These are phyloP conservation scores for Aspergillus hancockii DNA, from an alignment of 495 filamentous ascomycete genomes.

Conservation along the genomic window DNA sequence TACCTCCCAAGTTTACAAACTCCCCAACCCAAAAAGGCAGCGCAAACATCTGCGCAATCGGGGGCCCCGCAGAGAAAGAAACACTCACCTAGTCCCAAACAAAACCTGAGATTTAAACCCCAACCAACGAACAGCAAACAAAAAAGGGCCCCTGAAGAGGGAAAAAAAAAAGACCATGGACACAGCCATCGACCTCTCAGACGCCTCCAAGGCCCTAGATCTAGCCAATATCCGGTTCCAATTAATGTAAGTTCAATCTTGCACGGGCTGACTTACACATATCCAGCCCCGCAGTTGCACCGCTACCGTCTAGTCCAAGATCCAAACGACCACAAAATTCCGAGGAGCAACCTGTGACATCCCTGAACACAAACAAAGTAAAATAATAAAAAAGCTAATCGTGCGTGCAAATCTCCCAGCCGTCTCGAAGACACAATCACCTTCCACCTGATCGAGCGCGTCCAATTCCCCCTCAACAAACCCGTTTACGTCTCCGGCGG, in stretches of 20 bases:
- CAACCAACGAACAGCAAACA: background rate
- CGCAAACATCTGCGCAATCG: no score
- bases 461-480: conserved; percentile 91
- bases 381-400: no score
- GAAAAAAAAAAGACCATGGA: conserved; percentile 64
- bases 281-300: conserved; percentile 17
- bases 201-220: conserved; percentile 82
- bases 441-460: conserved; percentile 96
- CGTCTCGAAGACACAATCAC: conserved; percentile 98
- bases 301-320: background rate
- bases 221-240: conserved; percentile 93
- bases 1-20: no score
- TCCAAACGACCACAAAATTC: background rate
- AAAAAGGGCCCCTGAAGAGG: no score
- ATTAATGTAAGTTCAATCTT: conserved; percentile 67
- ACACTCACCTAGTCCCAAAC: background rate
- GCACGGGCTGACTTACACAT: background rate
- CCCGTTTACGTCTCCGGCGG: conserved; percentile 84
- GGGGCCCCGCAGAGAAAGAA: background rate
- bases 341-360: background rate
- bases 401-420: conserved; percentile 46
- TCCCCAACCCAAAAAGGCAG: no score
- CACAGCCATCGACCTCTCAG: conserved; percentile 80
- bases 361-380: no score
- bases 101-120: background rate